Conservation (phyloP, 2,329 filamentous ascomycete genomes). For the Colletotrichum horii region DNA sequence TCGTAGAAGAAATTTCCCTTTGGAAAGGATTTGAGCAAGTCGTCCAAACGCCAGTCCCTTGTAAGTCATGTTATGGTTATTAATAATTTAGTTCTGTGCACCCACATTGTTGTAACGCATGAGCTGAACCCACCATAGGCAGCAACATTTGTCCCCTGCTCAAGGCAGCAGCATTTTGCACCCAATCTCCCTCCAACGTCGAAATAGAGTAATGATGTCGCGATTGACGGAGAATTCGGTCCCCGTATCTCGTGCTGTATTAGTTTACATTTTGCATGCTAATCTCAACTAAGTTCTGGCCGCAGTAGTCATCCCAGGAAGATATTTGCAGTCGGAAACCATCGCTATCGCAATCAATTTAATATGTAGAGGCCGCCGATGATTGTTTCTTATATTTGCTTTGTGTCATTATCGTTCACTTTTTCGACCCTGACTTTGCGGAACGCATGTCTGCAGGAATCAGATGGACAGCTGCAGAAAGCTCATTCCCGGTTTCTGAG, state of each 20-base stretch:
- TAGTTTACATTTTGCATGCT: background rate
- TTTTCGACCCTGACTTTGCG: background rate
- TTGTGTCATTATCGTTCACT: accelerated
- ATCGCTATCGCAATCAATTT: background rate
- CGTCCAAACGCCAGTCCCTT: background rate
- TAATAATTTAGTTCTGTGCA: background rate
- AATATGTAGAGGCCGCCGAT: background rate
- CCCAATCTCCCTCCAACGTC: background rate
- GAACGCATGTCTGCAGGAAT: accelerated
- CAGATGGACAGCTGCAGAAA: background rate
- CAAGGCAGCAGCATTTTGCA: conserved; percentile 9
- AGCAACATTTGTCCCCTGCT: conserved; percentile 5
- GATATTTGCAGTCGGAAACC: background rate
- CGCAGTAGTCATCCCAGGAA: background rate
- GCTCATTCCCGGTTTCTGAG: accelerated
- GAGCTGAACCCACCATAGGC: conserved; percentile 3
- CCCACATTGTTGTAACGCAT: background rate
- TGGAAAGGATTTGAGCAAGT: background rate
- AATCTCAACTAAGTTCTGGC: background rate
- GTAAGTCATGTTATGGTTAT: background rate
- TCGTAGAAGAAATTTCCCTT: background rate
- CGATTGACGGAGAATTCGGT: background rate
- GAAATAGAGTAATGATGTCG: background rate
- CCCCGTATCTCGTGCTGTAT: background rate
- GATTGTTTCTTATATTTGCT: accelerated